Evolutionary conservation across 768 basidiomycete genomes (phyloP).

Genomic region (Suillus tomentosus): DNA sequence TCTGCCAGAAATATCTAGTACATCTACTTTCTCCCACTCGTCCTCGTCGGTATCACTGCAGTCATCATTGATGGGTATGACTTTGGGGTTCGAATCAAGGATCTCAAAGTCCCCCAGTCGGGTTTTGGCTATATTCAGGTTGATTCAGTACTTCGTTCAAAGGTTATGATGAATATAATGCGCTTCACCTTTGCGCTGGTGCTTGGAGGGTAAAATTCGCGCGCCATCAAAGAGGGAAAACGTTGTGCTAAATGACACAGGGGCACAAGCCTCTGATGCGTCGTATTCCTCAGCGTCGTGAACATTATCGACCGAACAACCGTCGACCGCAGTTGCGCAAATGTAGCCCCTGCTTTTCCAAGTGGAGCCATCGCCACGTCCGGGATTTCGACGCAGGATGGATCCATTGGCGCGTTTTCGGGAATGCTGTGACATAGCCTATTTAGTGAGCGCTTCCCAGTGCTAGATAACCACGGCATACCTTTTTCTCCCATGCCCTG

Average conservation of each 20-base stretch:
- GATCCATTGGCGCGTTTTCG: conserved; percentile 1
- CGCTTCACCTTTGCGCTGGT: conserved; percentile 18
- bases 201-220: conserved; percentile 8
- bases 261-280: neutral
- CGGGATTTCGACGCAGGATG: conserved; percentile 1
- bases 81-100: conserved; percentile 20
- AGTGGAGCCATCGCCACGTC: conserved; percentile 1
- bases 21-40: conserved; percentile 29
- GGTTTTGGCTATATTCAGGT: conserved; percentile 15
- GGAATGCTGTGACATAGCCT: neutral
- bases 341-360: conserved; percentile 9
- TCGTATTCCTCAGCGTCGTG: conserved; percentile 2
- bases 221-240: conserved; percentile 13
- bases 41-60: conserved; percentile 4
- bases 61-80: conserved; percentile 20
- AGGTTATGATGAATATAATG: neutral
- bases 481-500: conserved; percentile 8
- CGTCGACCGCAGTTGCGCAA: neutral
- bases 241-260: neutral
- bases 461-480: neutral
- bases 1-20: neutral
- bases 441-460: neutral
- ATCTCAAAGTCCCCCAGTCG: conserved; percentile 27
- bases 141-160: neutral
- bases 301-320: neutral